Base-by-base conservation (phyloP, 2,329 filamentous ascomycete genomes). In the Neodidymelliopsis sp. region DNA sequence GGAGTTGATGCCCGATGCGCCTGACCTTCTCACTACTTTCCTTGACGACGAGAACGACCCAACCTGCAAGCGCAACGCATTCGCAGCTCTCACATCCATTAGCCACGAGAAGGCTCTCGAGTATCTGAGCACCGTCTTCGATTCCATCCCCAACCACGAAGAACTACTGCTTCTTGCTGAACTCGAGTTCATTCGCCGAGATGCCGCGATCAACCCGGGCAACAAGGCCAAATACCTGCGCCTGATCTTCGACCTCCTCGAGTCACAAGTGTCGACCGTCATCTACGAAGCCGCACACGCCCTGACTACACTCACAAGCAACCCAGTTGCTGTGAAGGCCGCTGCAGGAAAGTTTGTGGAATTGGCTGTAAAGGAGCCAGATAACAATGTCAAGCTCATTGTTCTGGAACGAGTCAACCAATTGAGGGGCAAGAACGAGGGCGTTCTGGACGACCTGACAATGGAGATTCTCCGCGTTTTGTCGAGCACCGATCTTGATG, bases 311-410 rank as follows among this genome's bases (percentile, higher is more conserved):
- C 83, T 99, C 42, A 99, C 94, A 15, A 95, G 85, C 74, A 99
- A 99, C 76, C 93, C 94, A 1, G 94, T 99, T 10, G 94, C 94
- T 13, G 93, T 99, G 51, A 99, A 97, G 77, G 94, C 94, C 19
- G 94, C 94, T 8, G 94, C 94, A 11, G 84, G 85, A 62, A 99
- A 99, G 71, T 94, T 99, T 72, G 96, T 97, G 57, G 94, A 99
- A 74, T 81, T 99, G 7, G 91, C 89, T 71, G 97, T 99, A 72
- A 96, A 96, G 77, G 94, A 97, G 75, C 88, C 94, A 0, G 94
- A 99, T 74, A 99, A 99, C 80, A 99, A 99, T 70, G 94, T 99
- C 57, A 99, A 99, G 78, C 86, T 99, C 34, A 99, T 99, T 62
- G 94, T 99, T 15, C 81, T 99, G 31, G 94, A 97, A 68, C 88